Evolutionary conservation across 2,329 filamentous ascomycete species (phyloP).

Genomic region (Penicillium vulpinum): DNA sequence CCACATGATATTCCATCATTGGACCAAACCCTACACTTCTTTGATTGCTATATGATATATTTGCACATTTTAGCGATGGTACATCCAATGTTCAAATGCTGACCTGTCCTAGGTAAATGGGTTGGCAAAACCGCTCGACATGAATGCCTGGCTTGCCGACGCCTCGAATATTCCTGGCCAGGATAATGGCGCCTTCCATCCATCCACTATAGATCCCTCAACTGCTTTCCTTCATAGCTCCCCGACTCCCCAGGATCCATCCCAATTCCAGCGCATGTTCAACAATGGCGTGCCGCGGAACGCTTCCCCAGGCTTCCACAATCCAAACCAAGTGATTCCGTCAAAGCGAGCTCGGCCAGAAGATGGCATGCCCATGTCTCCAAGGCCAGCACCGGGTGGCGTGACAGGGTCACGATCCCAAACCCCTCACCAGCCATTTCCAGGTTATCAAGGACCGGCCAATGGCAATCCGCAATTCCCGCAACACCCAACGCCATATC

Average conservation of each 20-base stretch:
- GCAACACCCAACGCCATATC: slow-evolving; percentile 67
- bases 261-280: slow-evolving; percentile 66
- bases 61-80: slow-evolving; percentile 21
- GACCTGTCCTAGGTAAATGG: slow-evolving; percentile 42
- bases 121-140: slow-evolving; percentile 49
- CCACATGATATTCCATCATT: slow-evolving; percentile 4
- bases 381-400: slow-evolving; percentile 71
- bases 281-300: slow-evolving; percentile 77
- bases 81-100: slow-evolving; percentile 12
- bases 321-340: slow-evolving; percentile 78
- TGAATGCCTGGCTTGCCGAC: slow-evolving; percentile 55
- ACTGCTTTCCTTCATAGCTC: slow-evolving; percentile 51
- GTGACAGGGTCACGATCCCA: slow-evolving; percentile 84
- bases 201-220: slow-evolving; percentile 48
- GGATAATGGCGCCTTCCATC: slow-evolving; percentile 52
- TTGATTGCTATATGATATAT: neutral
- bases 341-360: slow-evolving; percentile 85
- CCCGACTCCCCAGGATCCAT: slow-evolving; percentile 50
- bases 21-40: neutral
- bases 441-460: slow-evolving; percentile 66
- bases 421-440: slow-evolving; percentile 78
- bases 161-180: slow-evolving; percentile 49
- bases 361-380: slow-evolving; percentile 81
- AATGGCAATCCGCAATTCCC: slow-evolving; percentile 62
- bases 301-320: slow-evolving; percentile 75